Base-by-base conservation (phyloP, 345 rosid species). In the Ceriops tagal region DNA sequence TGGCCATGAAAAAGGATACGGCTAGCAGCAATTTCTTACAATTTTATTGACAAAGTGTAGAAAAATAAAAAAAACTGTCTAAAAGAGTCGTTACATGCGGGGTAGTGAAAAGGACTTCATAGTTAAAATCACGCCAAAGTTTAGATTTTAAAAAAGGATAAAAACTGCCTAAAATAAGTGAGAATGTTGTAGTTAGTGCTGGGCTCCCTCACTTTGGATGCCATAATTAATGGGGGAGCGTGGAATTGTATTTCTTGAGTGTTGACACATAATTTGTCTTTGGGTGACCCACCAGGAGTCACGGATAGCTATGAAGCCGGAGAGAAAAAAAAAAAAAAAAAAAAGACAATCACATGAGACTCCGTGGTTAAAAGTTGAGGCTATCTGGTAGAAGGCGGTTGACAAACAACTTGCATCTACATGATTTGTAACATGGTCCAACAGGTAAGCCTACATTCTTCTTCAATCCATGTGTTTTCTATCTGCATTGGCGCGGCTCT, bases 181-280 rank as follows among this genome's bases (percentile, higher is more conserved):
- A 73, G 19, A 13, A 5, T 60, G 35, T 11, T 34, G 13, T 11
- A 65, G 51, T 53, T 37, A 49, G 35, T 66, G 39, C 20, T 5
- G 16, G 22, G 22, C 49, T 58, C 57, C 27, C 65, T 28, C 72
- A 67, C 76, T 47, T 78, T 73, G 74, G 81, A 73, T 74, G 52
- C 83, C 84, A 73, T 73, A 73, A 83, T 80, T 61, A 63, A 64
- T 75, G 84, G 72, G 56, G 49, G 55, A 66, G 73, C 1, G 32
- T 61, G 67, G 69, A 35, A 5, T 24, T 32, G n/a, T 4, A 58
- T 37, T 26, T 5, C 30, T 37, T 66, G 26, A 60, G 60, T 27
- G 47, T 57, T 30, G 68, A 67, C 70, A 39, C n/a, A 47, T 28
- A 35, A 58, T 60, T 80, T 71, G 79, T 70, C 75, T 22, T 2